These are phyloP conservation scores for Ammopiptanthus mongolicus DNA, from an alignment of 306 rosid species.

Conservation along the genomic window DNA sequence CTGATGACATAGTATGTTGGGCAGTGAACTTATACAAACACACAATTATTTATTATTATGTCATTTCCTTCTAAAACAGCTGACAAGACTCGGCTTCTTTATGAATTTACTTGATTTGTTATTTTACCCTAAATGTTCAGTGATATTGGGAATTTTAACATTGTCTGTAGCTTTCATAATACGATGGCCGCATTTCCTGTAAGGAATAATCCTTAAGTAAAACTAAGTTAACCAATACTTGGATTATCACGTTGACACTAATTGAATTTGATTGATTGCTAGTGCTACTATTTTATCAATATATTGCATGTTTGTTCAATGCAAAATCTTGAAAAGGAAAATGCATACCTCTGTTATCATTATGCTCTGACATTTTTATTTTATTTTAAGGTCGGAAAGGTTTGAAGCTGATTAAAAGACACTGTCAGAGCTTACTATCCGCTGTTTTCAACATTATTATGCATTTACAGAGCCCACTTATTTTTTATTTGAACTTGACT, in stretches of 20 bases:
- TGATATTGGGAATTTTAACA: neutral
- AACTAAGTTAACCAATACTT: neutral
- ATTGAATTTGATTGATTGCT: neutral
- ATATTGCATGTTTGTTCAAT: neutral
- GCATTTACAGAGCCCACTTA: slow-evolving; percentile 64
- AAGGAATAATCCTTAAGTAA: neutral
- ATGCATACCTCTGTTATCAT: neutral
- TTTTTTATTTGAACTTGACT: slow-evolving; percentile 45
- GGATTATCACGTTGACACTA: neutral
- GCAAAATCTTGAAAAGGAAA: slow-evolving; percentile 5
- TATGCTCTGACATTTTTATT: slow-evolving; percentile 19
- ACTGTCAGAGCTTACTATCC: slow-evolving; percentile 59
- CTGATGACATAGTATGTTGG: slow-evolving; percentile 5
- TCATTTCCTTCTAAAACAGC: neutral
- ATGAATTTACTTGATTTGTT: neutral
- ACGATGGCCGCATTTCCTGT: neutral
- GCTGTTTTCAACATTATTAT: slow-evolving; percentile 63
- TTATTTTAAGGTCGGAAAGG: slow-evolving; percentile 55
- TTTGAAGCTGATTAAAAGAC: slow-evolving; percentile 71
- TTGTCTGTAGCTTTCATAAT: neutral
- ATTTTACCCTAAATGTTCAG: neutral
- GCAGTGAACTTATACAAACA: neutral
- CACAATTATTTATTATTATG: neutral
- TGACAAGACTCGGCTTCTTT: neutral
- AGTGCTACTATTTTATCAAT: neutral